Percentiles rank a stretch among this genome's conserved stretches.
phyloP scores from a whole-genome alignment of 2,329 filamentous ascomycete genomes.

The Pseudogymnoascus sp. region DNA sequence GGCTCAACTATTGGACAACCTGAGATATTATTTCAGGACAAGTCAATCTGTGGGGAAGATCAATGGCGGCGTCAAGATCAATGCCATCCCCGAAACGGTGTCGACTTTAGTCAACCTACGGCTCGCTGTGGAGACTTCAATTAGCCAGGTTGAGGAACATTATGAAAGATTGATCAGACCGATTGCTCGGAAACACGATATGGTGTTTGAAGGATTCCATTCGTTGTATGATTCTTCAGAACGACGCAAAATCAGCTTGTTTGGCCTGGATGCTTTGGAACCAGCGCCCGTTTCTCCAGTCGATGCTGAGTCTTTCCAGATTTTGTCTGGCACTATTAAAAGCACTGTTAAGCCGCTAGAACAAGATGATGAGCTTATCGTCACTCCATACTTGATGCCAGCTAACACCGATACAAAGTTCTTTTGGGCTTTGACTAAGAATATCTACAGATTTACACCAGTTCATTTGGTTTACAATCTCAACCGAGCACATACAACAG shows the following conservation, averaged over 20 bases:
- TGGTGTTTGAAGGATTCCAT: conserved; percentile 18
- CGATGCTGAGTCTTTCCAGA: conserved; percentile 17
- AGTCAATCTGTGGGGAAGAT: conserved; percentile 45
- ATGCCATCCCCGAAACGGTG: conserved; percentile 48
- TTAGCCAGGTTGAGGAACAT: conserved; percentile 32
- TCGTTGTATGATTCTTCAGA: conserved; percentile 13
- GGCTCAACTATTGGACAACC: background rate
- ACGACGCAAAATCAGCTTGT: conserved; percentile 31
- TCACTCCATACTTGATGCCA: conserved; percentile 18
- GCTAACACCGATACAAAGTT: conserved; percentile 22
- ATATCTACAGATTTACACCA: conserved; percentile 35
- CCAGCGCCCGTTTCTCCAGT: conserved; percentile 32
- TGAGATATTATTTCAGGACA: conserved; percentile 10
- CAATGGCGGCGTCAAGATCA: conserved; percentile 47
- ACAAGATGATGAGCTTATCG: conserved; percentile 14
- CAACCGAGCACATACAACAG: conserved; percentile 8
- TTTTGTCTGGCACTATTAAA: conserved; percentile 18
- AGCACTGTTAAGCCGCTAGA: conserved; percentile 12
- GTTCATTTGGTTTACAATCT: conserved; percentile 12
- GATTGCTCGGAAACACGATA: conserved; percentile 33
- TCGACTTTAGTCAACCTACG: conserved; percentile 47
- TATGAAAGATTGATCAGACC: background rate
- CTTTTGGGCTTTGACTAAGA: conserved; percentile 27
- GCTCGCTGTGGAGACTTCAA: conserved; percentile 31
- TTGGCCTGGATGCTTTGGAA: conserved; percentile 22